A percentile compares a stretch with the other conserved stretches of the same genome.
Conservation (phyloP, 2,329 filamentous ascomycete species). For the Colletotrichum sp. region DNA sequence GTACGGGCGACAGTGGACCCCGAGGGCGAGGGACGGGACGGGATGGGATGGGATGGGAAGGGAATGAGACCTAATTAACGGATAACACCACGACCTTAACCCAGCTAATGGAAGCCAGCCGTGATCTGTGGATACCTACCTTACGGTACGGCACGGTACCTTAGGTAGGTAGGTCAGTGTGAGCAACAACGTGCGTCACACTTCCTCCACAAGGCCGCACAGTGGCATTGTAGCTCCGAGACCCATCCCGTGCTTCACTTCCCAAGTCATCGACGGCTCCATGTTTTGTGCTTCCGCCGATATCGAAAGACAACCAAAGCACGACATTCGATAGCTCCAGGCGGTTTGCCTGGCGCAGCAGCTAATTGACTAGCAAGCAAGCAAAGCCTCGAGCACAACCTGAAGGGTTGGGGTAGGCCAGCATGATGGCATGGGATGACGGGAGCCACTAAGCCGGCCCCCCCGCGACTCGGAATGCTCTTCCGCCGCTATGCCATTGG, state of each 20-base stretch:
- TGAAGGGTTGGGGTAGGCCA: background rate
- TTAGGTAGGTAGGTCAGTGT: background rate
- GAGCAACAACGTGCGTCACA: background rate
- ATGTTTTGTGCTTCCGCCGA: background rate
- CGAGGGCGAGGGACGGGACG: background rate
- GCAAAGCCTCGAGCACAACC: background rate
- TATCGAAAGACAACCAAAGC: background rate
- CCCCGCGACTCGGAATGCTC: background rate
- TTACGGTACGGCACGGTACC: background rate
- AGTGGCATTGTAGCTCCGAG: background rate
- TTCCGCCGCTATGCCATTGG: background rate
- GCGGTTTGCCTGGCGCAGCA: background rate
- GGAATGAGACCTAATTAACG: too few relatives aligned
- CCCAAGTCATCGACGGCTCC: background rate
- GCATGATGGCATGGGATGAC: background rate
- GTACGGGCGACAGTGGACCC: constrained; percentile 10
- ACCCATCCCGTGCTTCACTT: background rate
- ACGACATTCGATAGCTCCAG: background rate
- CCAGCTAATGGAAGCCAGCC: background rate
- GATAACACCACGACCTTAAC: background rate
- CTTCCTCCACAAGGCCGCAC: background rate
- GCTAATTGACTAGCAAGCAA: background rate
- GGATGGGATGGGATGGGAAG: background rate
- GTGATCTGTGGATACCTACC: background rate
- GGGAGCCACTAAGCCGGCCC: background rate